A percentile compares a stretch with the other conserved stretches of the same genome.
These are phyloP conservation scores for Dendrocalamus sinicus DNA, from an alignment of 176 grass and related monocot genomes.

Conservation along the genomic window DNA sequence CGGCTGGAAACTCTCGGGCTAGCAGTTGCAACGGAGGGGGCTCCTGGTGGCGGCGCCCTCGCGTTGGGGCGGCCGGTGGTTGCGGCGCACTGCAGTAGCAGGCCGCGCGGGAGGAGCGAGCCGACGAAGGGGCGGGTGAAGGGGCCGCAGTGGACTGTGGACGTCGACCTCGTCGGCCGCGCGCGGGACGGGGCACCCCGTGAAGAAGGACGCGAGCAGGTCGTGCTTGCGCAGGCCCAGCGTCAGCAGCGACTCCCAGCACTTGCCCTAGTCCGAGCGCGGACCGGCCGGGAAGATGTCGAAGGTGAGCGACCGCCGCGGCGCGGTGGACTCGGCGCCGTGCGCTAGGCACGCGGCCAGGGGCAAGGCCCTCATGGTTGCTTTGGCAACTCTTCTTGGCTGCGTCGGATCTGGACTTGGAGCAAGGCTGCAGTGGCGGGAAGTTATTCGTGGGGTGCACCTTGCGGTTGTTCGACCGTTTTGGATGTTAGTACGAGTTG, in stretches of 20 bases:
- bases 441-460: slow-evolving; percentile 11
- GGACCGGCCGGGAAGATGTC: neutral
- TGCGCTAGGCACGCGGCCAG: slow-evolving; percentile 37
- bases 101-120: slow-evolving; percentile 22
- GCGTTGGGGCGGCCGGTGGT: too few relatives aligned
- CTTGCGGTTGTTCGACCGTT: neutral
- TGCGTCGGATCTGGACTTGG: neutral
- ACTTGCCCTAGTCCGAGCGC: slow-evolving; percentile 23
- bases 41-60: too few relatives aligned
- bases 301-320: slow-evolving; percentile 35
- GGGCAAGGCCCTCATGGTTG: neutral
- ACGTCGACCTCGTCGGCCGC: slow-evolving; percentile 27
- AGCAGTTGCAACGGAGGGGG: too few relatives aligned
- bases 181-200: slow-evolving; percentile 20
- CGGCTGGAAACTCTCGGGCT: too few relatives aligned
- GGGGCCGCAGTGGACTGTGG: slow-evolving; percentile 27
- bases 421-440: neutral
- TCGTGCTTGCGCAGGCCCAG: slow-evolving; percentile 43
- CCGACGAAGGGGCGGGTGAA: slow-evolving; percentile 30
- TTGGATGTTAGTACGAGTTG: neutral
- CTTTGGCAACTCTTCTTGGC: neutral
- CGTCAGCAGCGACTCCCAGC: slow-evolving; percentile 35
- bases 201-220: slow-evolving; percentile 28
- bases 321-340: neutral
- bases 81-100: neutral